Base-by-base conservation (phyloP, 495 filamentous ascomycete genomes). In the Penicillium salamii region DNA sequence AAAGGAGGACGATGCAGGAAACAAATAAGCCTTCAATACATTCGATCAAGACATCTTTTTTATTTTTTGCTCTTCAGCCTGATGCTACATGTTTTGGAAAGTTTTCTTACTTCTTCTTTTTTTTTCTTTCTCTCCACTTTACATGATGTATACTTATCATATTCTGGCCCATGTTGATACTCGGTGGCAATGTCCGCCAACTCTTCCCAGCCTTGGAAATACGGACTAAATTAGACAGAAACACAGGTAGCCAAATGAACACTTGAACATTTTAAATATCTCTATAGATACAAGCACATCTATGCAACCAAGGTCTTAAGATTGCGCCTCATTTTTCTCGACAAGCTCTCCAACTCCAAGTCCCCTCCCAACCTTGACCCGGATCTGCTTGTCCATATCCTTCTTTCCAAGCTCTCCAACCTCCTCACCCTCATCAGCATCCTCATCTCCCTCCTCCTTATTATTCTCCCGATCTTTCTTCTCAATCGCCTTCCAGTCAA, bases 341-440 rank as follows among this genome's bases (percentile, higher is more conserved):
- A 91, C 86, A 66, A 96, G 68, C 56, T 93, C 90, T 7, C 86
- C 85, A 3, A 96, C 91, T 7, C 91, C 91, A 17, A 96, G 62
- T 3, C 71, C 80, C 52, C 90, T 72, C 17, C 91, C 91, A 23
- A 95, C 80, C 77, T 90, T 93, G 41, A 95, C 88, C 58, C 79
- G 81, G 37, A 79, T 71, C 71, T 74, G 73, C 65, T 69, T 76
- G 54, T 74, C 72, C 43, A 66, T 57, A 34, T 71, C 69, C 55
- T 76, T 76, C 66, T 74, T 78, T 6, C 77, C 78, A 26, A 72
- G 40, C 20, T 77, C 74, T 1, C 77, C 77, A 15, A 79, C 78
- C 33, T 75, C 76, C 24, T 83, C 82, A 0, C 58, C 68, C 46
- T 75, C 65, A 49, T 59, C 65, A 8, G 31, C 64, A 37, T 54